Percentiles rank a stretch among this genome's conserved stretches.
Evolutionary conservation across 2,329 filamentous ascomycete species (phyloP).

Genomic region (Scedosporium apiospermum): DNA sequence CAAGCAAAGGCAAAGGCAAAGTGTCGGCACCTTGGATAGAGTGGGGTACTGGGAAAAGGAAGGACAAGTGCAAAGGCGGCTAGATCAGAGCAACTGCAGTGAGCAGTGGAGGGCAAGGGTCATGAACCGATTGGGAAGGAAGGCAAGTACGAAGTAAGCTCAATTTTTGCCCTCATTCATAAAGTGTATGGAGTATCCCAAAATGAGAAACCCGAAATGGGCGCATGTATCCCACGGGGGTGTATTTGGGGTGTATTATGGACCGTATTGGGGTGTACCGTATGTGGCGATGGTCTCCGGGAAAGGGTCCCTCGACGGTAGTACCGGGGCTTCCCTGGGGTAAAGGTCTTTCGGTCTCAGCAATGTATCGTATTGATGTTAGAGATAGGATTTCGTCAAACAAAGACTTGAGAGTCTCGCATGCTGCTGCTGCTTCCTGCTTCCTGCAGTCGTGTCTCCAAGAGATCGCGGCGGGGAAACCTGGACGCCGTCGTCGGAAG

Average conservation of each 20-base stretch:
- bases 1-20: background rate
- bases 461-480: too few relatives aligned
- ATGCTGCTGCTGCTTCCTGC: background rate
- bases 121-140: background rate
- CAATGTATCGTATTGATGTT: slow-evolving; percentile 1
- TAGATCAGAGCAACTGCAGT: background rate
- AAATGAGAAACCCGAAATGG: background rate
- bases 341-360: slow-evolving; percentile 1
- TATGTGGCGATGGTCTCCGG: background rate
- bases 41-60: background rate
- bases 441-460: too few relatives aligned
- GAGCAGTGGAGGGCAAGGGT: background rate
- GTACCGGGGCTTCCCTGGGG: background rate
- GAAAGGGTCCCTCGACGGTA: background rate
- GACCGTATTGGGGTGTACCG: background rate
- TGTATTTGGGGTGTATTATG: background rate
- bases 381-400: background rate
- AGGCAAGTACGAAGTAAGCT: background rate
- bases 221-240: background rate
- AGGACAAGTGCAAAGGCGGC: background rate
- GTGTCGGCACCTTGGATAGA: background rate
- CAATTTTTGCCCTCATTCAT: background rate
- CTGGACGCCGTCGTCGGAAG: too few relatives aligned
- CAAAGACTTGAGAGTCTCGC: background rate
- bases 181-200: background rate